A percentile compares a stretch with the other conserved stretches of the same genome.
These are phyloP conservation scores for Euphorbia schlechtendalii DNA, from an alignment of 441 rosid species.

Conservation along the genomic window DNA sequence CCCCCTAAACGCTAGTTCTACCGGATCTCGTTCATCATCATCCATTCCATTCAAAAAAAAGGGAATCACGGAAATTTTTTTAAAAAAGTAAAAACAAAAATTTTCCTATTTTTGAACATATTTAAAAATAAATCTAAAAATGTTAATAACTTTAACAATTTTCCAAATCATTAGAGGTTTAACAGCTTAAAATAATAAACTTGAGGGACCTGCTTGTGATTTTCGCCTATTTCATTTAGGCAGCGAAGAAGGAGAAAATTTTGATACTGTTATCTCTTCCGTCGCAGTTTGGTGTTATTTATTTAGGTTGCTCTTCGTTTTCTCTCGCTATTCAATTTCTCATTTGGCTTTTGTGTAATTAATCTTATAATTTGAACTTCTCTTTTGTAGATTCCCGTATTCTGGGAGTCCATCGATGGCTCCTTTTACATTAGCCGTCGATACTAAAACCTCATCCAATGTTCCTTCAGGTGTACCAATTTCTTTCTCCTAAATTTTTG, in stretches of 20 bases:
- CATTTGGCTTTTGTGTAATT: too few relatives aligned
- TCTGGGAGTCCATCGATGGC: conserved; percentile 9
- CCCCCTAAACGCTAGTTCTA: too few relatives aligned
- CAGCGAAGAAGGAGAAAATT: too few relatives aligned
- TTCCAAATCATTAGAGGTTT: not conserved
- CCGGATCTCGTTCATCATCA: too few relatives aligned
- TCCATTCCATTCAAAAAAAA: too few relatives aligned
- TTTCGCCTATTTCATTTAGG: not conserved
- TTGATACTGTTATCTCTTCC: not conserved
- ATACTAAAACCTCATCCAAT: conserved; percentile 20
- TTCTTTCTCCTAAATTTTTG: not conserved
- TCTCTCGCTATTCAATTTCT: not conserved
- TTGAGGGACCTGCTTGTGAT: not conserved
- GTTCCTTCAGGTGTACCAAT: conserved; percentile 10
- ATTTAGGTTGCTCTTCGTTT: too few relatives aligned
- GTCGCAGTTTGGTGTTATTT: not conserved
- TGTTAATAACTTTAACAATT: too few relatives aligned
- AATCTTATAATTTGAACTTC: not conserved
- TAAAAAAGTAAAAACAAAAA: too few relatives aligned
- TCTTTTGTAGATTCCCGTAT: not conserved
- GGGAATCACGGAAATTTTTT: too few relatives aligned
- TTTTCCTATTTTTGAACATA: too few relatives aligned
- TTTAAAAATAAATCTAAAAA: too few relatives aligned
- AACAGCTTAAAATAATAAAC: not conserved
- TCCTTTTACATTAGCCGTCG: conserved; percentile 19